Conservation (phyloP, 306 rosid species). For the Cercis canadensis region DNA sequence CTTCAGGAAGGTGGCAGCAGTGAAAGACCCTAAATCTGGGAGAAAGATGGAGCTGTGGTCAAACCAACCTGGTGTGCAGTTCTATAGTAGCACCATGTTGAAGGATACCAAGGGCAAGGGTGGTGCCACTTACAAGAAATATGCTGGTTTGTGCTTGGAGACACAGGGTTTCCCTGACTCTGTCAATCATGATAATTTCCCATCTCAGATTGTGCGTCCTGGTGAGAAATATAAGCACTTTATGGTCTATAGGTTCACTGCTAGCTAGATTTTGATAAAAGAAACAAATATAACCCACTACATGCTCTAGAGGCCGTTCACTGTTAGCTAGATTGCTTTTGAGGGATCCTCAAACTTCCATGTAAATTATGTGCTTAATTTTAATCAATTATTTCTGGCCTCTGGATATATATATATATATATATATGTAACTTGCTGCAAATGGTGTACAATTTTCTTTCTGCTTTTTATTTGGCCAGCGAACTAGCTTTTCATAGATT, state of each 20-base stretch:
- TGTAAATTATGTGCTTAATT: no score
- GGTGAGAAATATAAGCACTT: constrained; percentile 60
- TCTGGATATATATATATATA: no score
- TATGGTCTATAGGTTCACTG: constrained; percentile 67
- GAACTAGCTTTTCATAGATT: no score
- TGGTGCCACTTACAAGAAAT: constrained; percentile 41
- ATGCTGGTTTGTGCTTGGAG: constrained; percentile 60
- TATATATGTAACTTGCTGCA: no score
- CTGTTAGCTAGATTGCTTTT: constrained; percentile 32
- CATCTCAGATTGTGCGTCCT: constrained; percentile 60
- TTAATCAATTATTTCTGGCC: no score
- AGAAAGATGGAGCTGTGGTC: constrained; percentile 77
- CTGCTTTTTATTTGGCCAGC: no score
- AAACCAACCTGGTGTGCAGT: constrained; percentile 63
- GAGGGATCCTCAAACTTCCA: no score
- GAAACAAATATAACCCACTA: no score
- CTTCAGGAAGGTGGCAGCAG: constrained; percentile 46
- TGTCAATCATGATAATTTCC: constrained; percentile 58
- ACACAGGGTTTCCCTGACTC: constrained; percentile 74
- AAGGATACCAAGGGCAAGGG: constrained; percentile 51
- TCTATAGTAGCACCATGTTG: constrained; percentile 55
- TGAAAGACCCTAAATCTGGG: constrained; percentile 55
- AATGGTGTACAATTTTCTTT: no score
- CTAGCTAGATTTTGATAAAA: constrained; percentile 32
- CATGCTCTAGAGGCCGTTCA: no score